Percentiles rank a stretch among this genome's conserved stretches.
phyloP scores from a whole-genome alignment of 176 grass and related monocot genomes.

The Olyra latifolia region DNA sequence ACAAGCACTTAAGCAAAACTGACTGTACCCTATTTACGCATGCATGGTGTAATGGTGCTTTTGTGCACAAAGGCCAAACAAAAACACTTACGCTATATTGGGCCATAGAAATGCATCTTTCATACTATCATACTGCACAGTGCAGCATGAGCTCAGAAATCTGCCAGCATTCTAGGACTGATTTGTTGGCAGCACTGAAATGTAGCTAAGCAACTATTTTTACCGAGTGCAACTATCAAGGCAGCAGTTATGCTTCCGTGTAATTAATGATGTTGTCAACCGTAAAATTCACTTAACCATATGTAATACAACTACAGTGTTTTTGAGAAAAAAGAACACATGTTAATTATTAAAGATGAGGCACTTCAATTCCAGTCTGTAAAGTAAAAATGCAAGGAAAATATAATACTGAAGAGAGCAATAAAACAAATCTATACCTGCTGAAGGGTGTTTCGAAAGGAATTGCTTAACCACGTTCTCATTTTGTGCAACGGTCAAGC shows the following conservation, averaged over 20 bases:
- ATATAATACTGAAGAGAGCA: background rate
- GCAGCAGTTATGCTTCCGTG: background rate
- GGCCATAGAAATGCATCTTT: background rate
- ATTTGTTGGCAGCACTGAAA: background rate
- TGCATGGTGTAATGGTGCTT: background rate
- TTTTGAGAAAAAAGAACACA: background rate
- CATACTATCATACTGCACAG: background rate
- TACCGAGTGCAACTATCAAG: background rate
- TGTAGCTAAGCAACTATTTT: background rate
- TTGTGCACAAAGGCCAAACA: background rate
- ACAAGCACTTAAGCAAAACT: background rate
- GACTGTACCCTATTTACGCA: background rate
- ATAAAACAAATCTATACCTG: constrained; percentile 55
- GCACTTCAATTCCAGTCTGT: background rate
- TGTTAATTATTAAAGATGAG: background rate
- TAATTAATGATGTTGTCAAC: background rate
- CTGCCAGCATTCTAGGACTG: background rate
- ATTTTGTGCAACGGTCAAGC: constrained; percentile 85
- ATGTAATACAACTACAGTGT: background rate
- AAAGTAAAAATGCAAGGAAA: constrained; percentile 1
- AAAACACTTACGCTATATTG: background rate
- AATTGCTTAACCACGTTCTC: constrained; percentile 87
- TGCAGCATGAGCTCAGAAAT: background rate
- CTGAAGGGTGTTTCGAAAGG: constrained; percentile 61
- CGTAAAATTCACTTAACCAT: background rate